A percentile compares a stretch with the other conserved stretches of the same genome.
Evolutionary conservation across 495 filamentous ascomycete species (phyloP).

Genomic region (Penicillium flavigenum): DNA sequence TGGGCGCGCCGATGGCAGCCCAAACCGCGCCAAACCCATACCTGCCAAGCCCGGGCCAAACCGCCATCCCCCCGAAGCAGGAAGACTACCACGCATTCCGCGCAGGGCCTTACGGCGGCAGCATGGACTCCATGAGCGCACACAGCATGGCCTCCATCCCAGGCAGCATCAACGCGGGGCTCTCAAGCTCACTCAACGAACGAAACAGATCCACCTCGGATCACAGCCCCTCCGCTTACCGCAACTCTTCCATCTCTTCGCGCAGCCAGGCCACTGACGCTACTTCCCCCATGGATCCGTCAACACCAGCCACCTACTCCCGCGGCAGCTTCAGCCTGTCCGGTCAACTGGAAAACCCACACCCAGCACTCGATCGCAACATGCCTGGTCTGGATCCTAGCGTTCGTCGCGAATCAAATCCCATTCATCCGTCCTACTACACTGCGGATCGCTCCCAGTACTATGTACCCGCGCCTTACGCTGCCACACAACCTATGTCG

Average conservation of each 20-base stretch:
- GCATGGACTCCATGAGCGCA: conserved; percentile 36
- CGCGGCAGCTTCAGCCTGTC: conserved; percentile 43
- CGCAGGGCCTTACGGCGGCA: conserved; percentile 34
- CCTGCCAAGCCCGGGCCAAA: conserved; percentile 35
- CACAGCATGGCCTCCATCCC: conserved; percentile 43
- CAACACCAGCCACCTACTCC: conserved; percentile 41
- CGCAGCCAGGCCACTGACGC: conserved; percentile 44
- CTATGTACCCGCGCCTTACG: conserved; percentile 41
- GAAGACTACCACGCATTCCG: conserved; percentile 45
- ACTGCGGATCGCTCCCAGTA: conserved; percentile 37
- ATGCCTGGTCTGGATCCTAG: conserved; percentile 38
- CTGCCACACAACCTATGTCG: conserved; percentile 33
- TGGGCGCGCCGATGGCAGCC: conserved; percentile 33
- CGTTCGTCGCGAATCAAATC: conserved; percentile 43
- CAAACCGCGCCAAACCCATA: conserved; percentile 43
- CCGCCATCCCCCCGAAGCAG: conserved; percentile 34
- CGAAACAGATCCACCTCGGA: conserved; percentile 45
- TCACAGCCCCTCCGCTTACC: conserved; percentile 43
- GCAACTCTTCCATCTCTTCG: conserved; percentile 46
- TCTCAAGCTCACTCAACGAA: conserved; percentile 38
- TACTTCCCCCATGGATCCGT: conserved; percentile 44
- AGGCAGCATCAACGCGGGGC: conserved; percentile 30
- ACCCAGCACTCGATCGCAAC: conserved; percentile 35
- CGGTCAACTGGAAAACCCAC: conserved; percentile 35
- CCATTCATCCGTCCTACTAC: conserved; percentile 39